Base-by-base conservation (phyloP, 1,284 basidiomycete species). In the Marasmius oreades region DNA sequence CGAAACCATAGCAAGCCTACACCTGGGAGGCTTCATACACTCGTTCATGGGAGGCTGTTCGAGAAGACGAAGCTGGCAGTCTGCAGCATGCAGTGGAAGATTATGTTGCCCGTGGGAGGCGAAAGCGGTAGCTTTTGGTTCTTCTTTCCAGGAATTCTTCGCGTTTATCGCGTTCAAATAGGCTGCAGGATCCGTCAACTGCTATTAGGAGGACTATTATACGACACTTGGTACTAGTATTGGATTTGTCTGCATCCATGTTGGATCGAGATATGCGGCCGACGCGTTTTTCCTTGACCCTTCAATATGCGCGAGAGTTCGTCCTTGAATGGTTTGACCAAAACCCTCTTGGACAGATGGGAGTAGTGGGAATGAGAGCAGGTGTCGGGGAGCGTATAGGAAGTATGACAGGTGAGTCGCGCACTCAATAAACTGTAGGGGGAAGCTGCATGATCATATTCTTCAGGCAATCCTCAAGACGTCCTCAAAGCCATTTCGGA, bases 241-340 rank as follows among this genome's bases (percentile, higher is more conserved):
- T 99, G 20, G 96, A 99, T 70, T 77, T 98, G 1, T 97, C 94
- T 0, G 77, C 85, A 1, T 88, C 93, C 1, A 99, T 99, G 95
- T 79, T 85, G 69, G 96, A 98, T 70, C 87, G 94, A 42, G 96
- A 99, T 72, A 92, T 98, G 85, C 84, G 96, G 11, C 94, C 95
- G 2, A 95, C 91, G 18, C 82, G 96, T 55, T 94, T 95, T 62
- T 93, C 97, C 66, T 73, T 98, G 43, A 90, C 88, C 61, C 73
- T 99, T 39, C 88, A 94, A 66, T 96, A 95, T 67, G 82, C 93
- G 16, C 82, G 92, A 55, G 90, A 93, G 61, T 99, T 99, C 64
- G 82, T 98, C 22, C 78, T 83, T 7, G 96, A 99, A 69, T 99
- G 96, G 93, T 99, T 98, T 72, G 97, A 99, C 73, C 97, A 99